Conservation (phyloP, 768 basidiomycete species). For the Gymnopilus junonius region DNA sequence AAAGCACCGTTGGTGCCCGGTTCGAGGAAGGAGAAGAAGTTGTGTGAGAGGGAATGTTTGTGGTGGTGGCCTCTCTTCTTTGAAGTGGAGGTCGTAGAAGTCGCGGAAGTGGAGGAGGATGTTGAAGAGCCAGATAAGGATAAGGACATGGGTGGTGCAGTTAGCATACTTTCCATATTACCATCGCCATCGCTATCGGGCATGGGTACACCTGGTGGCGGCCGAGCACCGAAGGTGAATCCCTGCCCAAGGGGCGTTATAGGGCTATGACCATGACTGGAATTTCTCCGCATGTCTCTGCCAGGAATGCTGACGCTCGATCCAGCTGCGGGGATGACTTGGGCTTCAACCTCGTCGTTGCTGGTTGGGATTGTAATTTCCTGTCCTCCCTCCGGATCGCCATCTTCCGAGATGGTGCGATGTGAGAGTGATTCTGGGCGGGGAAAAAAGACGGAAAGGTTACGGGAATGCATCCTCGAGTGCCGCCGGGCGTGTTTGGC, state of each 20-base stretch:
- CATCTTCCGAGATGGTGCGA: conserved; percentile 71
- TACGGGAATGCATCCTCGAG: conserved; percentile 84
- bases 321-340: conserved; percentile 50
- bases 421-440: conserved; percentile 68
- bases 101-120: too few relatives aligned
- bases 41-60: conserved; percentile 92
- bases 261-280: too few relatives aligned
- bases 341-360: conserved; percentile 53
- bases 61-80: conserved; percentile 82
- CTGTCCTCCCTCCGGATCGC: conserved; percentile 38
- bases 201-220: conserved; percentile 38
- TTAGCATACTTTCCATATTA: too few relatives aligned
- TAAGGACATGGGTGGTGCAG: conserved; percentile 5
- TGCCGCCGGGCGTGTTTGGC: conserved; percentile 49
- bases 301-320: conserved; percentile 45
- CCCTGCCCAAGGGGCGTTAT: conserved; percentile 50
- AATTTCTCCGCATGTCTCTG: too few relatives aligned
- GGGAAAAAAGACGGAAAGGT: conserved; percentile 91
- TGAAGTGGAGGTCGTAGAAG: too few relatives aligned
- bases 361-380: conserved; percentile 44
- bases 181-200: too few relatives aligned
- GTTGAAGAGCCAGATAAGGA: conserved; percentile 16
- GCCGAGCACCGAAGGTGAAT: conserved; percentile 70
- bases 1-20: conserved; percentile 51
- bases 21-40: conserved; percentile 95